A percentile compares a stretch with the other conserved stretches of the same genome.
Evolutionary conservation across 2,329 filamentous ascomycete species (phyloP).

Genomic region (Ascochyta clinopodiicola): DNA sequence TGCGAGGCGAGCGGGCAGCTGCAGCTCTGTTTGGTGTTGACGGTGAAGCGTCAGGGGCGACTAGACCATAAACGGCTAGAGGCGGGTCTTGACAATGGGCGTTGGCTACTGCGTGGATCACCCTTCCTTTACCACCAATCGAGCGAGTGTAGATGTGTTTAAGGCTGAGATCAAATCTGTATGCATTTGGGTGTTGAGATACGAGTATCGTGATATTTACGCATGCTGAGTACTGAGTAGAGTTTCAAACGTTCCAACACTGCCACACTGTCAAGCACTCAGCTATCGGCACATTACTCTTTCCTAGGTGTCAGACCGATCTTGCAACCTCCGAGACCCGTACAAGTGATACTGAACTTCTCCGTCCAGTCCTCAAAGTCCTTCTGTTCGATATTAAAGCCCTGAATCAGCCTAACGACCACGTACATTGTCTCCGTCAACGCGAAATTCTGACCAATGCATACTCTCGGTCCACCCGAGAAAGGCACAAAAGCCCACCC

Average conservation of each 20-base stretch:
- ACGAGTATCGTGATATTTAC: too few species aligned
- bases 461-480: conserved; percentile 34
- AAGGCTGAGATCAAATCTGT: too few species aligned
- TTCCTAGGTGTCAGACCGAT: conserved; percentile 18
- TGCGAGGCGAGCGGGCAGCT: not conserved
- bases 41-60: conserved; percentile 1
- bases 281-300: not conserved
- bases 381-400: conserved; percentile 25
- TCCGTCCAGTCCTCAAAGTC: conserved; percentile 32
- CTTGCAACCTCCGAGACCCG: conserved; percentile 25
- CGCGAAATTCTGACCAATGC: conserved; percentile 39
- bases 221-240: too few species aligned
- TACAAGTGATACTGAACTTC: conserved; percentile 30
- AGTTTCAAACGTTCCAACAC: too few species aligned
- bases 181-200: too few species aligned
- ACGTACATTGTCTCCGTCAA: conserved; percentile 32
- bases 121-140: too few species aligned
- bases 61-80: not conserved
- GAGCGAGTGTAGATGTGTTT: too few species aligned
- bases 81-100: not conserved
- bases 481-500: conserved; percentile 41
- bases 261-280: too few species aligned
- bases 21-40: conserved; percentile 17
- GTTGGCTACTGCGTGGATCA: not conserved
- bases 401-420: conserved; percentile 30